Base-by-base conservation (phyloP, 129 eudicot genomes). In the Ambrosia trifida region DNA sequence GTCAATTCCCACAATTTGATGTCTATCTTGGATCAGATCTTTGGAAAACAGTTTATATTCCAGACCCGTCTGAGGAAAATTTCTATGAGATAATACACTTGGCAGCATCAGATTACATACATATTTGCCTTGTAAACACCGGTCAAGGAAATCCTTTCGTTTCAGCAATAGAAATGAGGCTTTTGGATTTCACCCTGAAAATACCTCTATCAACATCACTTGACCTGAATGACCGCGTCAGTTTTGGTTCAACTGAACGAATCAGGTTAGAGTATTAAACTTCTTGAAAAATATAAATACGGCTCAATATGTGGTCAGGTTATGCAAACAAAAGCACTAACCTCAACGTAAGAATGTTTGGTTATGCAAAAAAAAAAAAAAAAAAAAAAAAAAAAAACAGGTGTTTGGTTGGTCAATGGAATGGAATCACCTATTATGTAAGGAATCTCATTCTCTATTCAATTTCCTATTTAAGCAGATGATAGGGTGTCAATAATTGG, bases 61-160 rank as follows among this genome's bases (percentile, higher is more conserved):
- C 51, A 46, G 51, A 46, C n/a, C 16, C 17, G 4, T 12, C n/a
- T 46, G 51, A 0, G 16, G 12, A 12, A 11, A 4, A 14, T 36
- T 10, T 11, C 8, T 40, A 10, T 38, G 86, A 85, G 82, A 75
- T 85, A 13, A 64, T 85, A 36, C 84, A 81, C 44, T 38, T 62
- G 17, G 67, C 65, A 2, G 28, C 79, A 6, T 75, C 82, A 2
- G 77, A 79, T 68, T 72, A 75, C 45, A 49, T 83, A 32, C 9
- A 75, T 20, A 46, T 83, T 24, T 83, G 87, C 38, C 76, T 79
- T 12, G 69, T 72, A 5, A 83, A 83, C 11, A 76, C 65, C 33
- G 82, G 79, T 7, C 56, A 28, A 0, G 56, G 68, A 18, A 72
- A 54, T 2, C 84, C 87, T n/a, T 79, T 84, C 61, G 69, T 84